A percentile compares a stretch with the other conserved stretches of the same genome.
Conservation (phyloP, 345 rosid species). For the Arabis hirsuta region DNA sequence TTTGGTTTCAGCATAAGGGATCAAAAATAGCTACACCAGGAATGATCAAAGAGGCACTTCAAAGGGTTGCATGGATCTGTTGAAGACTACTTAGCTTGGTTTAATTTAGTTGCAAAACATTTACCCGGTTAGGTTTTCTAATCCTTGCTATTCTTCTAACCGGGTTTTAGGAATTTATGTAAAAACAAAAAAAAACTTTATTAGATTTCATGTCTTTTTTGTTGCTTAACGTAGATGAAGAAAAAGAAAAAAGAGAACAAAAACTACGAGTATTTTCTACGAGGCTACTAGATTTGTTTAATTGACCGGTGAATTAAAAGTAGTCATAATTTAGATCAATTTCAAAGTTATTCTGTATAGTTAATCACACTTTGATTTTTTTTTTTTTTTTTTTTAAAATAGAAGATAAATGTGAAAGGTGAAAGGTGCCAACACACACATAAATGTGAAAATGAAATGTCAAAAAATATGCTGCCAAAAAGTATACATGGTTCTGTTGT, state of each 20-base stretch:
- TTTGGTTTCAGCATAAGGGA: constrained; percentile 66
- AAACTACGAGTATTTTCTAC: background rate
- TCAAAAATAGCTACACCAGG: constrained; percentile 48
- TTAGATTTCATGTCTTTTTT: background rate
- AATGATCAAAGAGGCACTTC: constrained; percentile 61
- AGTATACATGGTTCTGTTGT: too few species aligned
- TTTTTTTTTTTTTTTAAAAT: background rate
- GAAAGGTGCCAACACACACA: background rate
- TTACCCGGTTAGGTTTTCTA: constrained; percentile 26
- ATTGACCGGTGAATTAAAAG: background rate
- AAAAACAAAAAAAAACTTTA: background rate
- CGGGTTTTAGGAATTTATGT: constrained; percentile 33
- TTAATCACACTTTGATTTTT: constrained; percentile 14
- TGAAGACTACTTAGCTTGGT: constrained; percentile 31
- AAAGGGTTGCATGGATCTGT: constrained; percentile 62
- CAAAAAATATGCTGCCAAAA: too few species aligned
- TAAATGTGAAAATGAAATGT: background rate
- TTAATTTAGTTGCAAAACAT: background rate
- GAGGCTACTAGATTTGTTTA: constrained; percentile 25
- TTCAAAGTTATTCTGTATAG: background rate
- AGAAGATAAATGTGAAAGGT: too few species aligned
- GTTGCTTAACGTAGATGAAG: constrained; percentile 9
- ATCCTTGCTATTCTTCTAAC: constrained; percentile 12
- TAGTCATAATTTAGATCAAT: background rate
- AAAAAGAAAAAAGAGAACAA: background rate